phyloP scores from a whole-genome alignment of 345 rosid genomes.

The Cardamine resedifolia region DNA sequence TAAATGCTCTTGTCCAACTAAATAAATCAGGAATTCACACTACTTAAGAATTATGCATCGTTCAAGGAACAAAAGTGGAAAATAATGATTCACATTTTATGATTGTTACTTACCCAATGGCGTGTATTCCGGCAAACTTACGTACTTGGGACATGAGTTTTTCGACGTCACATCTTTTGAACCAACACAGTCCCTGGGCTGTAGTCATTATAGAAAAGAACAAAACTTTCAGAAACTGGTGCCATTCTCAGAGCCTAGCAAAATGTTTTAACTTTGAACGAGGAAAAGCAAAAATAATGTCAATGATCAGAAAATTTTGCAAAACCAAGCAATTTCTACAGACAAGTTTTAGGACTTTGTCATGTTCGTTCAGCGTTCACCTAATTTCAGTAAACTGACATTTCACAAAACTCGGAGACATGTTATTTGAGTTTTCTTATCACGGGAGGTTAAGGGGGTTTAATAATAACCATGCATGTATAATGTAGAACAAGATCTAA shows the following conservation, averaged over 20 bases:
- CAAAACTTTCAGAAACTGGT: slow-evolving; percentile 24
- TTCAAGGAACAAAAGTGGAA: not conserved
- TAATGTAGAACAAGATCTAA: not conserved
- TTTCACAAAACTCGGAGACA: not conserved
- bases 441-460: not conserved
- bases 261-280: not conserved
- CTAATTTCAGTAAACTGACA: not conserved
- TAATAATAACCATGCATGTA: not conserved
- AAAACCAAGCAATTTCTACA: not conserved
- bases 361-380: not conserved
- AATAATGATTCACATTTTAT: not conserved
- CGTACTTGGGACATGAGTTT: slow-evolving; percentile 76
- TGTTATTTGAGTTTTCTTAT: not conserved
- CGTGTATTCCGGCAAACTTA: slow-evolving; percentile 66
- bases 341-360: not conserved
- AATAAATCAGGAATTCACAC: not conserved
- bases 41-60: not conserved
- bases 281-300: not conserved
- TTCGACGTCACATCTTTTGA: slow-evolving; percentile 37
- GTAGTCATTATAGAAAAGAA: slow-evolving; percentile 23
- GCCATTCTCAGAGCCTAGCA: slow-evolving; percentile 12
- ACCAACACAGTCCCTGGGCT: slow-evolving; percentile 73
- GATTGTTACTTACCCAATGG: slow-evolving; percentile 51
- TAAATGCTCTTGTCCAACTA: not conserved
- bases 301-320: not conserved